Percentiles rank a stretch among this genome's conserved stretches.
These are phyloP conservation scores for Erodium moschatum DNA, from an alignment of 441 rosid genomes.

Conservation along the genomic window DNA sequence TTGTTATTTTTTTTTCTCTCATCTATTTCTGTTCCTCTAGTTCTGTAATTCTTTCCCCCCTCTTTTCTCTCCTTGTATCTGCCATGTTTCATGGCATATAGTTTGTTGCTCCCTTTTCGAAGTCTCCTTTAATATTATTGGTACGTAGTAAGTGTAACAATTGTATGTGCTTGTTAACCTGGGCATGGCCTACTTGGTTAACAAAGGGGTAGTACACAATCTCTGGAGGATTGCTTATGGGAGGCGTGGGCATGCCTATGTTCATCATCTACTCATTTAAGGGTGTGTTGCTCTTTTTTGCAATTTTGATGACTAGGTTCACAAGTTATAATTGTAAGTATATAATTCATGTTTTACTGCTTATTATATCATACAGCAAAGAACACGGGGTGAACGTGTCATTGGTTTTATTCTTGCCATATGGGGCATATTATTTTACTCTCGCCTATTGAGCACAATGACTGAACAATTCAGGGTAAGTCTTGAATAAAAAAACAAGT, in stretches of 20 bases:
- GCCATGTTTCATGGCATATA: no score
- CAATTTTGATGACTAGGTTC: constrained; percentile 13
- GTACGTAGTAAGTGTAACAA: no score
- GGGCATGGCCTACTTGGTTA: constrained; percentile 17
- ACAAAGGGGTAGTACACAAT: constrained; percentile 45
- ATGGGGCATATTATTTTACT: constrained; percentile 91
- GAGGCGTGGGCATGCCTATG: constrained; percentile 97
- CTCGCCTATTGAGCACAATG: constrained; percentile 93
- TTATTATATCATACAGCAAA: constrained; percentile 51
- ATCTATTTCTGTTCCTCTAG: no score
- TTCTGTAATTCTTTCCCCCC: no score
- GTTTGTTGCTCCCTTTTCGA: no score
- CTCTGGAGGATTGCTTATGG: constrained; percentile 90
- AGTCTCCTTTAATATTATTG: no score
- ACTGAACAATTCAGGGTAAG: constrained; percentile 88
- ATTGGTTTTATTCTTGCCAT: constrained; percentile 79
- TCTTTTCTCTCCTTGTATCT: no score
- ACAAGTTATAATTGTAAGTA: constrained; percentile 10
- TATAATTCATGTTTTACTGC: neutral
- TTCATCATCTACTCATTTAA: constrained; percentile 86
- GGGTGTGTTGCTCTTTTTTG: constrained; percentile 33
- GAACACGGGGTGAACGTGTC: constrained; percentile 73
- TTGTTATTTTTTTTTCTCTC: no score
- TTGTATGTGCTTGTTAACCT: constrained; percentile 12
- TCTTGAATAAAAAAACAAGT: constrained; percentile 17